These are phyloP conservation scores for Pleurotus tuber-regium DNA, from an alignment of 768 basidiomycete genomes.

Conservation along the genomic window DNA sequence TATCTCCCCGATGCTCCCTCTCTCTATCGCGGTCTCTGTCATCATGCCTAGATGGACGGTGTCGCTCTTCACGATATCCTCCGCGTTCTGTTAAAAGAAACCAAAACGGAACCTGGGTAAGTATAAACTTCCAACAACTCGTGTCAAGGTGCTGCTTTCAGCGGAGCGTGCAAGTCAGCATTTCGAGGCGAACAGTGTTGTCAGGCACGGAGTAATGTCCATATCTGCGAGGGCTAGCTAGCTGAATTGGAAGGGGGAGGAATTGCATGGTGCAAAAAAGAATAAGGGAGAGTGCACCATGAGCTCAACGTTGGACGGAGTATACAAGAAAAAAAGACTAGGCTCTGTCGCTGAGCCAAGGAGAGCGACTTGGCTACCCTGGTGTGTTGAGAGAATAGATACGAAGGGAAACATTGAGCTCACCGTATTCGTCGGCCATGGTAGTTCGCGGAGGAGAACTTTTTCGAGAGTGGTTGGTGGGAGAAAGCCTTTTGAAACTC, in stretches of 20 bases:
- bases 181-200: constrained; percentile 36
- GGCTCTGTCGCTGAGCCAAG: constrained; percentile 19
- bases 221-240: constrained; percentile 51
- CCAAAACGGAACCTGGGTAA: constrained; percentile 44
- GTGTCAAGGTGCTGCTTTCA: constrained; percentile 31
- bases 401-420: constrained; percentile 31
- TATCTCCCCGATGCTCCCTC: constrained; percentile 44
- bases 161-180: constrained; percentile 29
- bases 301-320: constrained; percentile 51
- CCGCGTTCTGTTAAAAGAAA: constrained; percentile 48
- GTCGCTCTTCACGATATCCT: constrained; percentile 63
- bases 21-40: constrained; percentile 50
- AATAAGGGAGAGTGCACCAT: constrained; percentile 53
- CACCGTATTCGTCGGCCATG: constrained; percentile 58
- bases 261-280: constrained; percentile 52
- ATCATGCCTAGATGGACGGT: constrained; percentile 66
- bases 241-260: constrained; percentile 43
- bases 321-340: constrained; percentile 30
- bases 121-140: constrained; percentile 33
- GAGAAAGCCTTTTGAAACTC: constrained; percentile 34
- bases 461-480: constrained; percentile 17
- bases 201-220: constrained; percentile 13
- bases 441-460: constrained; percentile 11
- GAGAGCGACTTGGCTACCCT: constrained; percentile 13
- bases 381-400: constrained; percentile 21